A percentile compares a stretch with the other conserved stretches of the same genome.
phyloP scores from a whole-genome alignment of 257 asterid genomes.

The Nicotiana tomentosiformis region DNA sequence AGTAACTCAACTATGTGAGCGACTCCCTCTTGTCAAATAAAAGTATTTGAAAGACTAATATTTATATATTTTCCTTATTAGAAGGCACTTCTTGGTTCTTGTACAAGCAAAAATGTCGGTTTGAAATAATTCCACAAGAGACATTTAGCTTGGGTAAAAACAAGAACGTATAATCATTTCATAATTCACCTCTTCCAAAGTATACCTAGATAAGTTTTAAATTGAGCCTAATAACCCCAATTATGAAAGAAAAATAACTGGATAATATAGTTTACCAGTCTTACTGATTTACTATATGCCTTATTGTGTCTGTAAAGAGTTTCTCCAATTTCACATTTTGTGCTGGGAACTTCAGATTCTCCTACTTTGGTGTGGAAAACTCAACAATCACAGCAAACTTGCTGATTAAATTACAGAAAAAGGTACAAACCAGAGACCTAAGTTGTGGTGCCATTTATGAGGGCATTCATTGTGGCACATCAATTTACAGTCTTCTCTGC shows the following conservation, averaged over 20 bases:
- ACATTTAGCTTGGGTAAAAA: too few relatives aligned
- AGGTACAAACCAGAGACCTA: constrained; percentile 28
- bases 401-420: constrained; percentile 21
- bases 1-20: too few relatives aligned
- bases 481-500: constrained; percentile 8
- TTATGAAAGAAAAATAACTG: not conserved
- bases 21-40: too few relatives aligned
- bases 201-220: not conserved
- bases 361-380: not conserved
- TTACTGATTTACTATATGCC: not conserved
- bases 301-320: not conserved
- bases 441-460: constrained; percentile 61
- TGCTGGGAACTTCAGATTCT: not conserved
- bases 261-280: not conserved
- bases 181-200: not conserved
- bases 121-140: not conserved
- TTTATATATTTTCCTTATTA: too few relatives aligned
- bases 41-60: too few relatives aligned
- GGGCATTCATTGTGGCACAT: constrained; percentile 21
- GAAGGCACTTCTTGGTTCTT: too few relatives aligned
- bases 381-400: constrained; percentile 6
- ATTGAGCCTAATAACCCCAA: not conserved
- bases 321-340: not conserved
- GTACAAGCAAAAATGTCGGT: not conserved
- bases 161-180: not conserved